Percentiles rank a stretch among this genome's conserved stretches.
Evolutionary conservation across 495 filamentous ascomycete species (phyloP).

Genomic region (Xylaria curta): DNA sequence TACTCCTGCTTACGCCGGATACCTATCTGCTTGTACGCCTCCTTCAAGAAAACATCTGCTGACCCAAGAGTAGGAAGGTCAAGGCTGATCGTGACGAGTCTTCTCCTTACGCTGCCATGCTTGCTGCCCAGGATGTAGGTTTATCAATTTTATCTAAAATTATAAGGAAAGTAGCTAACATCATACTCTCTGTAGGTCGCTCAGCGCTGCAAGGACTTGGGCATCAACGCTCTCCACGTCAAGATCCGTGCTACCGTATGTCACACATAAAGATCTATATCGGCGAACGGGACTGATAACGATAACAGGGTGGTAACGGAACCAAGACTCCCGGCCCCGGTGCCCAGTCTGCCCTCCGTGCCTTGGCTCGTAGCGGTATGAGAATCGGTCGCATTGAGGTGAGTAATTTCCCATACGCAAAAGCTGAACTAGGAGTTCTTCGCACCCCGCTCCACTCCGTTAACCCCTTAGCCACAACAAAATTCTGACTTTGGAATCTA

Average conservation of each 20-base stretch:
- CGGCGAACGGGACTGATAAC: background rate
- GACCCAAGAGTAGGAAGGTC: slow-evolving; percentile 67
- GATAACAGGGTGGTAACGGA: slow-evolving; percentile 71
- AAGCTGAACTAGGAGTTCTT: background rate
- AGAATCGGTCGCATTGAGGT: slow-evolving; percentile 95
- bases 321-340: slow-evolving; percentile 99
- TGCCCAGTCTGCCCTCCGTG: slow-evolving; percentile 98
- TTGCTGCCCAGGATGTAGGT: slow-evolving; percentile 86
- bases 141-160: background rate
- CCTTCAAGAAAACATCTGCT: background rate
- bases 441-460: background rate
- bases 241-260: slow-evolving; percentile 99
- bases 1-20: background rate
- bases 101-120: slow-evolving; percentile 99
- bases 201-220: slow-evolving; percentile 97
- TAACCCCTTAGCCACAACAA: background rate
- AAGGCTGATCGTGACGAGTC: slow-evolving; percentile 99
- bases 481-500: background rate
- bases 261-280: slow-evolving; percentile 45
- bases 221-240: slow-evolving; percentile 98
- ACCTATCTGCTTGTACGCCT: background rate
- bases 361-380: slow-evolving; percentile 97
- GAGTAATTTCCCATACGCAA: slow-evolving; percentile 2
- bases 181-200: slow-evolving; percentile 57
- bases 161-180: background rate